Base-by-base conservation (phyloP, 495 filamentous ascomycete species). In the Thozetella sp. region DNA sequence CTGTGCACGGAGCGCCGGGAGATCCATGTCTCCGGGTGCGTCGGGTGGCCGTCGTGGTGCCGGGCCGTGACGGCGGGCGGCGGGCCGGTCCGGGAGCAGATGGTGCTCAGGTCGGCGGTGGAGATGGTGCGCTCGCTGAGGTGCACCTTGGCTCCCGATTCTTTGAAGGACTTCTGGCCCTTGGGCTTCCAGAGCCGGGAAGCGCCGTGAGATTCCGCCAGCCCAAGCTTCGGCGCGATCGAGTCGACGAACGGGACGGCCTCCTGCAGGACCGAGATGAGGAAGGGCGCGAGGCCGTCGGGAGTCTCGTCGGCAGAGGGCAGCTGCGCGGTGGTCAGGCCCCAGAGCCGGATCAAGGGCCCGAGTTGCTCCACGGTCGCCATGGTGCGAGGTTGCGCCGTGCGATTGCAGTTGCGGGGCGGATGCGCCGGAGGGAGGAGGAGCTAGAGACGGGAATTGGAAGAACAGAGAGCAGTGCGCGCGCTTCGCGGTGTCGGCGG, bases 1-100 rank as follows among this genome's bases (percentile, higher is more conserved):
- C 71, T 70, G 71, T 95, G 90, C 30, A 82, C 71, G 63, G 85
- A 89, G 54, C 79, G 76, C 26, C 92, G 81, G 53, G 82, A 88
- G 57, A 85, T 84, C 91, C 91, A 92, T 56, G 79, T 83, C 66
- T 92, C 88, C 24, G 74, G 73, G 27, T 71, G 59, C 11, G 57
- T 45, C 34, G 66, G 34, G 55, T 37, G 48, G 6, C 22, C 19
- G 25, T 59, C 2, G 24, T 22, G 24, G 51, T 13, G 43, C 24
- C 66, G 24, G 15, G 60, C 62, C 12, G 56, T 58, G 19, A 65
- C 54, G 22, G 54, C 57, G 23, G 56, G 45, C 23, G 50, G 25
- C 2, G 30, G 12, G 50, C 57, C 50, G 57, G 17, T 22, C 0
- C 22, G 30, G 11, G 23, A 23, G 51, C 24, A 40, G 12, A 54